These are phyloP conservation scores for Starmerella apicola DNA, from an alignment of 805 yeast species.

Conservation along the genomic window DNA sequence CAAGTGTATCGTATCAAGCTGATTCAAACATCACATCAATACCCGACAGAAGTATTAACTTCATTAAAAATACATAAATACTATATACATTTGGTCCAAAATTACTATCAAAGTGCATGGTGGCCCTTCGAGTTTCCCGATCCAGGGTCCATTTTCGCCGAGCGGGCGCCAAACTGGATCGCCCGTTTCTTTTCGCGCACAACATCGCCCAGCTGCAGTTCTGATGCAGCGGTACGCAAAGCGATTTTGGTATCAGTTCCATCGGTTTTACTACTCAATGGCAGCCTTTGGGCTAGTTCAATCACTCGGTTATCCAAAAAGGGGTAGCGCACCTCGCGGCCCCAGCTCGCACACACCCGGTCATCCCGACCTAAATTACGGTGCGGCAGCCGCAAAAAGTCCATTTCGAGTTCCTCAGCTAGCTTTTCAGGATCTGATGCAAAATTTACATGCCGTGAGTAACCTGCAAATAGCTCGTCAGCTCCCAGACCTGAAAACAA, in stretches of 20 bases:
- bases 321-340: slow-evolving; percentile 83
- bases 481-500: slow-evolving; percentile 91
- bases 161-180: slow-evolving; percentile 88
- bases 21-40: neutral
- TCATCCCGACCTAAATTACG: slow-evolving; percentile 88
- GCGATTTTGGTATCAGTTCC: slow-evolving; percentile 32
- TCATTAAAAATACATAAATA: no score
- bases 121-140: slow-evolving; percentile 69
- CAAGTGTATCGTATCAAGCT: neutral
- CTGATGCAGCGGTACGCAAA: slow-evolving; percentile 49
- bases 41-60: neutral
- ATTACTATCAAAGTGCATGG: slow-evolving; percentile 5
- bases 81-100: no score
- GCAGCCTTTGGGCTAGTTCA: slow-evolving; percentile 24
- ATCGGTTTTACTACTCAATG: slow-evolving; percentile 32
- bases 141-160: slow-evolving; percentile 85
- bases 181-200: slow-evolving; percentile 78
- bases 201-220: slow-evolving; percentile 39
- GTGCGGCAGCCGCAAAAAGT: slow-evolving; percentile 59
- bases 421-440: slow-evolving; percentile 33
- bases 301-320: slow-evolving; percentile 58
- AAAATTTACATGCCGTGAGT: slow-evolving; percentile 56
- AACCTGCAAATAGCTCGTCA: slow-evolving; percentile 93
- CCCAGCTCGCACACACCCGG: slow-evolving; percentile 73
- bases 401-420: slow-evolving; percentile 49